Evolutionary conservation across 2,329 filamentous ascomycete genomes (phyloP).

Genomic region (Westerdykella sp.): DNA sequence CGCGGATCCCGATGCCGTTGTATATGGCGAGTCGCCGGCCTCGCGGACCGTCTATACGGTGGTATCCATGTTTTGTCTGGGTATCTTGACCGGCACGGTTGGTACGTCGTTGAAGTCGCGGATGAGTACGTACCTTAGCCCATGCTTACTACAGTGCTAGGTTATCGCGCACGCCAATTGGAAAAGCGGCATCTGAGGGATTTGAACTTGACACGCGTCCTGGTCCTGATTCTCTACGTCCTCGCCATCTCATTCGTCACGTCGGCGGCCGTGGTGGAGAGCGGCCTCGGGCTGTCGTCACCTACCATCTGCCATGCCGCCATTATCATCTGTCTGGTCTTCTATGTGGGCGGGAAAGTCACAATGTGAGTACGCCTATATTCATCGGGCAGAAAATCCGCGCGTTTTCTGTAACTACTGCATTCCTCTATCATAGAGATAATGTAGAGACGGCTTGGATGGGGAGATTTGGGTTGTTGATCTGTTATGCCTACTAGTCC

Average conservation of each 20-base stretch:
- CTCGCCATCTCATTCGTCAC: conserved; percentile 32
- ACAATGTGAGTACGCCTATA: conserved; percentile 13
- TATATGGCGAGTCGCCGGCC: conserved; percentile 1
- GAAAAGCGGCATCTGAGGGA: conserved; percentile 9
- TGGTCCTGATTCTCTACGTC: conserved; percentile 33
- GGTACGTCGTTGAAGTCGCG: conserved; percentile 6
- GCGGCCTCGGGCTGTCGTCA: conserved; percentile 25
- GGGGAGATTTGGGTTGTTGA: too few relatives aligned
- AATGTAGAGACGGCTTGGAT: too few relatives aligned
- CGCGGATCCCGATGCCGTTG: too few relatives aligned
- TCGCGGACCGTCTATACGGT: conserved; percentile 10
- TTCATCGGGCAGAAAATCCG: neutral
- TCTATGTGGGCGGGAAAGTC: conserved; percentile 33
- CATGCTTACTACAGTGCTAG: conserved; percentile 7
- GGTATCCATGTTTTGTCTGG: conserved; percentile 18
- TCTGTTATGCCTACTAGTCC: neutral
- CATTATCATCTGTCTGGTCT: conserved; percentile 35
- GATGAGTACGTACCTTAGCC: neutral
- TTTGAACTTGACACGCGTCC: conserved; percentile 26
- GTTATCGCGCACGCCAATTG: conserved; percentile 19
- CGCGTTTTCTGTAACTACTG: too few relatives aligned
- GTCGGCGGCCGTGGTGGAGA: conserved; percentile 29
- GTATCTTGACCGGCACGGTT: conserved; percentile 17
- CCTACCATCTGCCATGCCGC: conserved; percentile 25
- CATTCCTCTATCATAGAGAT: neutral